Evolutionary conservation across 495 filamentous ascomycete genomes (phyloP).

Genomic region (Corynascus novoguineensis): DNA sequence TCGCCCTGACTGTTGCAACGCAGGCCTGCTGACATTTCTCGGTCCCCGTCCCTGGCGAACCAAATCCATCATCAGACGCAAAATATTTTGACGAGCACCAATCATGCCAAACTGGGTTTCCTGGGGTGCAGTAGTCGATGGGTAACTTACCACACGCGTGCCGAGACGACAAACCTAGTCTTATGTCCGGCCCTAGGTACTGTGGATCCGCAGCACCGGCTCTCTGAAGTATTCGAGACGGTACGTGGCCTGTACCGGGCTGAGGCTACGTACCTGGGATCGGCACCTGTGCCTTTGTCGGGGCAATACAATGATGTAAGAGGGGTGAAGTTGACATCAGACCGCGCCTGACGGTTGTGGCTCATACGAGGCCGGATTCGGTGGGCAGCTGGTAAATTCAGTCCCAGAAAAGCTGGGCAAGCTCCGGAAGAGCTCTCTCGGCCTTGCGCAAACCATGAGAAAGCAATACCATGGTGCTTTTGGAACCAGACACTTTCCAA

Average conservation of each 20-base stretch:
- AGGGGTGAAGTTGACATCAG: neutral
- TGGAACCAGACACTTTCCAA: neutral
- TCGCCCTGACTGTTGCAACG: constrained; percentile 8
- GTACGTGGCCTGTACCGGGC: constrained; percentile 12
- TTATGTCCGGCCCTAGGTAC: neutral
- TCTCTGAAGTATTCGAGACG: neutral
- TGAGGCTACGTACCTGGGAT: constrained; percentile 13
- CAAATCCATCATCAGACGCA: constrained; percentile 25
- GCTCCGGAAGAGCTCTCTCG: neutral
- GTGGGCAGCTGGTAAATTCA: neutral
- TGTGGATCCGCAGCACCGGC: constrained; percentile 1
- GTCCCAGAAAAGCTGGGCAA: neutral
- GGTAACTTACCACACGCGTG: neutral
- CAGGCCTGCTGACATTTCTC: constrained; percentile 22
- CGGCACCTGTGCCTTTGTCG: neutral
- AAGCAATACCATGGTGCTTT: neutral
- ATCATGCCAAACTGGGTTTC: constrained; percentile 1
- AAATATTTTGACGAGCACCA: neutral
- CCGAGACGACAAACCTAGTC: neutral
- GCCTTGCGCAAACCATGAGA: neutral
- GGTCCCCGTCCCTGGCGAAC: constrained; percentile 23
- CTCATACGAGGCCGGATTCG: neutral
- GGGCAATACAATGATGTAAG: constrained; percentile 7
- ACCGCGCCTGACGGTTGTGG: neutral
- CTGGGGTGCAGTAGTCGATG: neutral